These are phyloP conservation scores for Dactylellina sp. DNA, from an alignment of 2,329 filamentous ascomycete genomes.

Conservation along the genomic window DNA sequence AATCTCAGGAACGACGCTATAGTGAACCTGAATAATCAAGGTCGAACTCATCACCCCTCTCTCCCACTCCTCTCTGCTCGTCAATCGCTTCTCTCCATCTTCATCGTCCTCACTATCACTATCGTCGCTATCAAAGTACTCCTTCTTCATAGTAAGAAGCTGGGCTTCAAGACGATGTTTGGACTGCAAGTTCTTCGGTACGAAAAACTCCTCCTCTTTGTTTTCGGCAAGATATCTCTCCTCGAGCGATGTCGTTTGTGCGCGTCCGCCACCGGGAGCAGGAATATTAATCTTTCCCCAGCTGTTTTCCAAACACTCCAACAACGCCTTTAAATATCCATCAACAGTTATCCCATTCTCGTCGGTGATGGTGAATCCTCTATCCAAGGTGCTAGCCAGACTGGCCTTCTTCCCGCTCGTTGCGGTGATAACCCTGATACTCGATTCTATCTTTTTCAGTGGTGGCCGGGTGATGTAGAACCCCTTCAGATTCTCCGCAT, in stretches of 20 bases:
- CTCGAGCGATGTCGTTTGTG: not conserved
- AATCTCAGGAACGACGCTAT: conserved; percentile 26
- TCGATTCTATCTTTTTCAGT: conserved; percentile 48
- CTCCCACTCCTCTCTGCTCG: conserved; percentile 46
- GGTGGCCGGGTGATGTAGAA: conserved; percentile 53
- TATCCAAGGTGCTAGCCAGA: conserved; percentile 37
- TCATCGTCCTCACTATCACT: conserved; percentile 8
- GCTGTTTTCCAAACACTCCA: conserved; percentile 41
- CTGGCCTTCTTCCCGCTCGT: conserved; percentile 32
- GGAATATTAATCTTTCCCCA: conserved; percentile 45
- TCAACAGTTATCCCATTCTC: conserved; percentile 43
- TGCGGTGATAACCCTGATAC: conserved; percentile 46
- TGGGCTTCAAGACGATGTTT: conserved; percentile 54
- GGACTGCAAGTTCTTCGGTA: conserved; percentile 15
- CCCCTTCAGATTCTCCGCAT: conserved; percentile 24
- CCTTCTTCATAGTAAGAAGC: conserved; percentile 53
- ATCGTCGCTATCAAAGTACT: conserved; percentile 39
- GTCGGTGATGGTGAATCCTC: conserved; percentile 32
- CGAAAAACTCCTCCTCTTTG: not conserved
- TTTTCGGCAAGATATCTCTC: conserved; percentile 15
- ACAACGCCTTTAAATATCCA: conserved; percentile 31
- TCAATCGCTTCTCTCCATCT: conserved; percentile 3
- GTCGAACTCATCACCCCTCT: conserved; percentile 47
- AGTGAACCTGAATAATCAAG: conserved; percentile 49
- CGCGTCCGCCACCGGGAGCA: not conserved